Percentiles rank a stretch among this genome's conserved stretches.
These are phyloP conservation scores for Nepenthes gracilis DNA, from an alignment of 148 eudicot species.

Conservation along the genomic window DNA sequence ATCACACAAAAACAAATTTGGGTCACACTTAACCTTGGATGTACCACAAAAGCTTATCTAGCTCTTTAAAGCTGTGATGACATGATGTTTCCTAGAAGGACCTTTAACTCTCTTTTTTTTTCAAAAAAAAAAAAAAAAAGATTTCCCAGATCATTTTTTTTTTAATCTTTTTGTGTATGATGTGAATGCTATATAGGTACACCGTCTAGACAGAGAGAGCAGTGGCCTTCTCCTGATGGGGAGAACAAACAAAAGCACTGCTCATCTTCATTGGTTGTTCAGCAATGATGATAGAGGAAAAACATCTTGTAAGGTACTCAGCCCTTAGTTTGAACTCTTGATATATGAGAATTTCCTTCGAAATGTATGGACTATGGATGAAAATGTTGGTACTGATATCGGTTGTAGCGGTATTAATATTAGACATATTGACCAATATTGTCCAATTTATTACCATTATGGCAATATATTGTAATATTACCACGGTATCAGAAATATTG, in stretches of 20 bases:
- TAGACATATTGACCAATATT: too few relatives aligned
- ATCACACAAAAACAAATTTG: too few relatives aligned
- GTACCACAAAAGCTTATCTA: too few relatives aligned
- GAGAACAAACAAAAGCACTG: slow-evolving; percentile 66
- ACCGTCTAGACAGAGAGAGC: slow-evolving; percentile 91
- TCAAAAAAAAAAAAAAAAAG: background rate
- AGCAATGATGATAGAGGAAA: slow-evolving; percentile 39
- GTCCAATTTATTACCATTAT: background rate
- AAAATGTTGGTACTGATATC: too few relatives aligned
- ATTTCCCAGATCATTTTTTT: background rate
- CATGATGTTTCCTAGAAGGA: too few relatives aligned
- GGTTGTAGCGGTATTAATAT: too few relatives aligned
- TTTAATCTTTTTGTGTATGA: background rate
- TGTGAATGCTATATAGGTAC: slow-evolving; percentile 34
- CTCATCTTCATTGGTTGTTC: slow-evolving; percentile 64
- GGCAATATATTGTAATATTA: background rate
- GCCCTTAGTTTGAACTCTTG: background rate
- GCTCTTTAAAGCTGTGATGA: too few relatives aligned
- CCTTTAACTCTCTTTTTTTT: too few relatives aligned
- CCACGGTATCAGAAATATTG: too few relatives aligned
- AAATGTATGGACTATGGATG: too few relatives aligned
- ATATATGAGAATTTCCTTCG: too few relatives aligned
- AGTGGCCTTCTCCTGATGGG: slow-evolving; percentile 90
- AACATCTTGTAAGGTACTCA: slow-evolving; percentile 45
- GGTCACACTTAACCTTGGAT: too few relatives aligned